phyloP scores from a whole-genome alignment of 1,284 basidiomycete genomes.

The Flammula alnicola region DNA sequence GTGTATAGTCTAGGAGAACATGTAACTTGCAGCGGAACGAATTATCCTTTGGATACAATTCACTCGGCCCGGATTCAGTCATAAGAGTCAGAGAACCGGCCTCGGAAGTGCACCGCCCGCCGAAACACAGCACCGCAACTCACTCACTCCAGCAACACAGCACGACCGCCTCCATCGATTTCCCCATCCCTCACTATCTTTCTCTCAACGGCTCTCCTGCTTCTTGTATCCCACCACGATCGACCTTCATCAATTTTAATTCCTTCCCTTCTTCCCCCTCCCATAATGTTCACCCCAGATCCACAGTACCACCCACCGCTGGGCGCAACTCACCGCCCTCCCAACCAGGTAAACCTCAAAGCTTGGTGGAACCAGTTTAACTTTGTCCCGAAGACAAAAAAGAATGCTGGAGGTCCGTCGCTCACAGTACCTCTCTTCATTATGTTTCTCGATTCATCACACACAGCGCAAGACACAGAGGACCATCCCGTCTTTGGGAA shows the following conservation, averaged over 20 bases:
- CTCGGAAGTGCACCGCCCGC: conserved; percentile 22
- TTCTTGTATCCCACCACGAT: not conserved
- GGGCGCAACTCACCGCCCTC: conserved; percentile 27
- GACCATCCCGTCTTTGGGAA: conserved; percentile 81
- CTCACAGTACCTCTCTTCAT: conserved; percentile 1
- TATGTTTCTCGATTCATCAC: conserved; percentile 11
- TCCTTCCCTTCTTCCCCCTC: conserved; percentile 8
- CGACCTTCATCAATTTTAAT: too few species aligned
- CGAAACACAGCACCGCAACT: conserved; percentile 12
- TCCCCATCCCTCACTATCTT: not conserved
- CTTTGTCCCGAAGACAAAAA: conserved; percentile 59
- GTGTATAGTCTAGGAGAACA: too few species aligned
- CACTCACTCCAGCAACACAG: conserved; percentile 1
- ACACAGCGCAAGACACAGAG: conserved; percentile 35
- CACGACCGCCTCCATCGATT: conserved; percentile 7
- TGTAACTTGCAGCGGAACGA: too few species aligned
- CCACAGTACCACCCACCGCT: conserved; percentile 12
- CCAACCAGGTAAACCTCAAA: conserved; percentile 69
- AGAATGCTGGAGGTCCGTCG: conserved; percentile 21
- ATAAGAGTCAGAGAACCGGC: conserved; percentile 16
- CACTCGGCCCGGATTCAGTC: too few species aligned
- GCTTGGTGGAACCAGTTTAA: conserved; percentile 86
- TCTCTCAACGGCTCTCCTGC: conserved; percentile 7
- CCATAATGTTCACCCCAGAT: conserved; percentile 23
- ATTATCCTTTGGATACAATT: too few species aligned